Percentiles rank a stretch among this genome's conserved stretches.
Evolutionary conservation across 164 flowering plant genomes (phyloP).

Genomic region (Vitis riparia): DNA sequence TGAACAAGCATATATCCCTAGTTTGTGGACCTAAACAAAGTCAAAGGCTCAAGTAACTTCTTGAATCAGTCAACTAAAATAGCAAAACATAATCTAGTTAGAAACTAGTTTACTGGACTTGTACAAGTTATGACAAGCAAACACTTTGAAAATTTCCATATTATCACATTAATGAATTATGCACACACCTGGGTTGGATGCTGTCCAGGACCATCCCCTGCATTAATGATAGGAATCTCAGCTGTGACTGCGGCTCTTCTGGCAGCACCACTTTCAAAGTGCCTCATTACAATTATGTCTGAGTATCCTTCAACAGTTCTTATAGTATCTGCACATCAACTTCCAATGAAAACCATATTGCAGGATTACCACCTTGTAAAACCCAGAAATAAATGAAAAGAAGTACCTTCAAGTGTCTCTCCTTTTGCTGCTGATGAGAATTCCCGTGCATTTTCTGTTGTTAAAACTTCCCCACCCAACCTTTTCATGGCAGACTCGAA

Average conservation of each 20-base stretch:
- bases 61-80: no score
- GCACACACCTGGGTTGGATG: conserved; percentile 89
- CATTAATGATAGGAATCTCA: conserved; percentile 87
- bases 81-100: no score
- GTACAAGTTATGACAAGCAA: no score
- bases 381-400: neutral
- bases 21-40: no score
- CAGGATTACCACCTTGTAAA: neutral
- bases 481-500: conserved; percentile 99
- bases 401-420: conserved; percentile 96
- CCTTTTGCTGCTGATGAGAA: conserved; percentile 99
- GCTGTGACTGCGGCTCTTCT: conserved; percentile 87
- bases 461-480: conserved; percentile 95
- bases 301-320: conserved; percentile 96
- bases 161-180: neutral
- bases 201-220: conserved; percentile 99
- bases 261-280: conserved; percentile 98
- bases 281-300: conserved; percentile 96
- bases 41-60: no score
- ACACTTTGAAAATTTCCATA: neutral
- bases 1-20: no score
- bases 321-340: conserved; percentile 71
- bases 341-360: conserved; percentile 6
- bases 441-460: conserved; percentile 97
- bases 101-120: no score